Evolutionary conservation across 805 yeast genomes (phyloP), one percentile per base, ranked within the genome.

Genomic region (Yarrowia divulgata): DNA sequence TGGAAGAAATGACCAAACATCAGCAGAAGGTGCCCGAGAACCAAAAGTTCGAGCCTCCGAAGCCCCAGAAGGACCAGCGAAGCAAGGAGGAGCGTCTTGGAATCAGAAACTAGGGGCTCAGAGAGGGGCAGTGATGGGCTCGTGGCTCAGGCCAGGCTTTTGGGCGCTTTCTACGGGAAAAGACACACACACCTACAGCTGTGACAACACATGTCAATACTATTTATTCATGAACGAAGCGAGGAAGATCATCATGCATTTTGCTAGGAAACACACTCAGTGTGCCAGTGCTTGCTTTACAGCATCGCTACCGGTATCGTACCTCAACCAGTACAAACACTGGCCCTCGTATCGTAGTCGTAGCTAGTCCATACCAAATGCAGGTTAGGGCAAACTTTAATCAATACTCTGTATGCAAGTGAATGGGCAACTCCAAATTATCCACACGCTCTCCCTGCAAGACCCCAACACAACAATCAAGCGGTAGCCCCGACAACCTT

Each of bases 81-180:
- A 54, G 57, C 40, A 71, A 70, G 69, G 71, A 70, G 40, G 68
- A 66, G 64, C 42, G 70, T 14, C 32, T 69, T 39, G 72, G 67
- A 39, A 35, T 71, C 52, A 14, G 66, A 7, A 43, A 18, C 13
- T 57, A 55, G 42, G 12, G 2, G 39, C 5, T 4, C 29, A 23
- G 29, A 23, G 29, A 23, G 29, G 29, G 29, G 4, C 29, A 23
- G 29, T 23, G 29, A 23, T 23, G 4, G 29, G 4, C 29, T 23
- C 4, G 29, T 23, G 29, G 29, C 29, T 4, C 3, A 23, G 29
- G 29, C 29, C 29, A 23, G 29, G 29, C 29, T 23, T n/a, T n/a
- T 2, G 29, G 29, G 4, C 4, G 29, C 29, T 23, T 23, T 23
- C 29, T 23, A 23, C 29, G 29, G 29, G 29, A 23, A 23, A 23